phyloP scores from a whole-genome alignment of 2,329 filamentous ascomycete species.

The Nemania sp. region DNA sequence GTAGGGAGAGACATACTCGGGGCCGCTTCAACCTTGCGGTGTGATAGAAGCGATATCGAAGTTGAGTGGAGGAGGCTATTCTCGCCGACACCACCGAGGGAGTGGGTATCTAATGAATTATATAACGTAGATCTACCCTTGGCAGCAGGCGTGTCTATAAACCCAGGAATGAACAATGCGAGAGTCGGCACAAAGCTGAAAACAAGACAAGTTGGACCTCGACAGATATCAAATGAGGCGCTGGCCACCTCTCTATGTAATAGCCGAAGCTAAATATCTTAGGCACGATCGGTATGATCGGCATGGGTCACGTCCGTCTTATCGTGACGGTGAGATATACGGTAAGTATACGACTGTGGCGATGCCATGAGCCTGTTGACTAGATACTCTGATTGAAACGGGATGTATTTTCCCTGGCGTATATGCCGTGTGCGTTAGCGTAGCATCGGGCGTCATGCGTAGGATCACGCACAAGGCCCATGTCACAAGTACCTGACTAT shows the following conservation, averaged over 20 bases:
- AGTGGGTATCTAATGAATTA: constrained; percentile 5
- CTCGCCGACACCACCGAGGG: neutral
- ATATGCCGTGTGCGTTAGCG: constrained; percentile 7
- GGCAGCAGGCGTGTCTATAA: neutral
- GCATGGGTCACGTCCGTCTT: constrained; percentile 4
- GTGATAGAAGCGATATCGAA: neutral
- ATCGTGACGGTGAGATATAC: neutral
- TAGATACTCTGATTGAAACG: neutral
- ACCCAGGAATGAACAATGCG: neutral
- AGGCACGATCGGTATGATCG: constrained; percentile 1
- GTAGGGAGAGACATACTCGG: constrained; percentile 3
- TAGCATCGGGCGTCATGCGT: neutral
- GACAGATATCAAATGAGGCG: neutral
- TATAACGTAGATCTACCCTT: constrained; percentile 1
- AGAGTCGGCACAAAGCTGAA: constrained; percentile 2
- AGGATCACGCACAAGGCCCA: neutral
- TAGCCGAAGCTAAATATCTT: neutral
- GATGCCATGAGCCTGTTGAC: neutral
- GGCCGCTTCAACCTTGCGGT: constrained; percentile 5
- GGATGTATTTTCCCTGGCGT: neutral
- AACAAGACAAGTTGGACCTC: neutral
- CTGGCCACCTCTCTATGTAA: constrained; percentile 3
- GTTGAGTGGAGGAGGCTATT: constrained; percentile 1
- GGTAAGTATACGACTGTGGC: neutral
- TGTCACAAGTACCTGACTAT: neutral